A percentile compares a stretch with the other conserved stretches of the same genome.
Evolutionary conservation across 371 early-diverging fungal species (phyloP).

Genomic region (Mortierella sp.): DNA sequence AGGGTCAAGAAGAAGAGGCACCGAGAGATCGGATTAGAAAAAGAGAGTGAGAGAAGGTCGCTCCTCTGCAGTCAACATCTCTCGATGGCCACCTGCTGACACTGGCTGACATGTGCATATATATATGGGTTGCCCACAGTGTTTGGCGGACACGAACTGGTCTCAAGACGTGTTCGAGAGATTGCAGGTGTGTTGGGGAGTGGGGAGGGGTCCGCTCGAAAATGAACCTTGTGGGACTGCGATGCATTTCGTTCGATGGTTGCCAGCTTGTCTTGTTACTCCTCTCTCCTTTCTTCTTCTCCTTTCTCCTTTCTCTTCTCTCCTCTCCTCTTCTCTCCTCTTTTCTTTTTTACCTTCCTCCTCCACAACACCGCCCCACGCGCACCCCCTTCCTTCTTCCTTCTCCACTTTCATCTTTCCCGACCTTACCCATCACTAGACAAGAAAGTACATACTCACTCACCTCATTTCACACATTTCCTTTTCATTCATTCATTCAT

Average conservation of each 20-base stretch:
- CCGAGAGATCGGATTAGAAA: neutral
- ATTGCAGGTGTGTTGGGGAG: neutral
- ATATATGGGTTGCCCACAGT: neutral
- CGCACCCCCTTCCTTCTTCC: neutral
- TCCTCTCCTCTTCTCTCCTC: neutral
- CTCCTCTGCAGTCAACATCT: too few relatives aligned
- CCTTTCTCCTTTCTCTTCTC: neutral
- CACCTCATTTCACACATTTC: neutral
- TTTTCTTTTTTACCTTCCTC: constrained; percentile 1
- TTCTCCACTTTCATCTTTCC: neutral
- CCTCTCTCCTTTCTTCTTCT: neutral
- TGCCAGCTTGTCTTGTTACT: too few relatives aligned
- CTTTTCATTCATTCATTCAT: neutral
- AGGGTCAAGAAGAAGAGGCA: neutral
- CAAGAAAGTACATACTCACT: neutral
- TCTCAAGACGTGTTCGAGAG: neutral
- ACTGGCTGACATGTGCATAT: too few relatives aligned
- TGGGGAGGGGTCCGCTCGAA: neutral
- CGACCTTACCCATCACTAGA: neutral
- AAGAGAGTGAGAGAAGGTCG: too few relatives aligned
- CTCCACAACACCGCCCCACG: neutral
- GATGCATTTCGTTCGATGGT: neutral
- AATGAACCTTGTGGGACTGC: neutral
- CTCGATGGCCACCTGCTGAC: too few relatives aligned
- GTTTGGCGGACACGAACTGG: neutral